phyloP scores from a whole-genome alignment of 2,329 filamentous ascomycete species.

The Xylariaceae sp. region DNA sequence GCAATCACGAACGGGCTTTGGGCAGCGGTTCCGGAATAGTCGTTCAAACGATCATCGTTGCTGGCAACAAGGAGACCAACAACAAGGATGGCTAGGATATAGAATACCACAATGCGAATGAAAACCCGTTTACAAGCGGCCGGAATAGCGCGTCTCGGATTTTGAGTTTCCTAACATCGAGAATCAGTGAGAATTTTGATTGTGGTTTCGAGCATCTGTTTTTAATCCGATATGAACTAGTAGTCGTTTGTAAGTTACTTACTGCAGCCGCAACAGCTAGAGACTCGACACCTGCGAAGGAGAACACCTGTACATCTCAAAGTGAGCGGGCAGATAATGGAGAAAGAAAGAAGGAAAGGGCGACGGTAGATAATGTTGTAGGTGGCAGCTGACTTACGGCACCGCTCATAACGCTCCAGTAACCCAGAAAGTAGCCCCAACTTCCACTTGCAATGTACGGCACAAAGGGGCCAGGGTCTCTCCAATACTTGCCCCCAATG shows the following conservation, averaged over 20 bases:
- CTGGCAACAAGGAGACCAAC: slow-evolving; percentile 60
- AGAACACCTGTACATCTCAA: slow-evolving; percentile 32
- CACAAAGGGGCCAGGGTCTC: slow-evolving; percentile 64
- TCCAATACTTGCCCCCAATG: slow-evolving; percentile 70
- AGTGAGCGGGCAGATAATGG: too few relatives aligned
- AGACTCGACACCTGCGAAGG: slow-evolving; percentile 49
- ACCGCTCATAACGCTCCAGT: slow-evolving; percentile 49
- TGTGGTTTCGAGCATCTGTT: neutral
- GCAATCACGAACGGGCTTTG: slow-evolving; percentile 69
- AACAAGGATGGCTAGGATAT: slow-evolving; percentile 53
- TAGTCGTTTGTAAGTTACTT: slow-evolving; percentile 28
- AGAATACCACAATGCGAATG: slow-evolving; percentile 54
- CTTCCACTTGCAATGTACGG: slow-evolving; percentile 58
- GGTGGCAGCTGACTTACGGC: slow-evolving; percentile 17
- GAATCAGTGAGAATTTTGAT: neutral
- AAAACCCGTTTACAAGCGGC: slow-evolving; percentile 58
- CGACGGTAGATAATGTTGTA: too few relatives aligned
- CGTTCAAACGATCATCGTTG: slow-evolving; percentile 47
- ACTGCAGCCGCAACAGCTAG: slow-evolving; percentile 56
- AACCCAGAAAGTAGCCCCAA: slow-evolving; percentile 62
- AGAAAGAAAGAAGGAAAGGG: too few relatives aligned
- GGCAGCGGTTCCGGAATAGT: slow-evolving; percentile 45
- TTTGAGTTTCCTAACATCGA: slow-evolving; percentile 22
- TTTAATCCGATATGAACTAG: too few relatives aligned
- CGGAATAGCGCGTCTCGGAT: slow-evolving; percentile 47